Conservation (phyloP, 495 filamentous ascomycete species). For the Tuber microsphaerosporum region DNA sequence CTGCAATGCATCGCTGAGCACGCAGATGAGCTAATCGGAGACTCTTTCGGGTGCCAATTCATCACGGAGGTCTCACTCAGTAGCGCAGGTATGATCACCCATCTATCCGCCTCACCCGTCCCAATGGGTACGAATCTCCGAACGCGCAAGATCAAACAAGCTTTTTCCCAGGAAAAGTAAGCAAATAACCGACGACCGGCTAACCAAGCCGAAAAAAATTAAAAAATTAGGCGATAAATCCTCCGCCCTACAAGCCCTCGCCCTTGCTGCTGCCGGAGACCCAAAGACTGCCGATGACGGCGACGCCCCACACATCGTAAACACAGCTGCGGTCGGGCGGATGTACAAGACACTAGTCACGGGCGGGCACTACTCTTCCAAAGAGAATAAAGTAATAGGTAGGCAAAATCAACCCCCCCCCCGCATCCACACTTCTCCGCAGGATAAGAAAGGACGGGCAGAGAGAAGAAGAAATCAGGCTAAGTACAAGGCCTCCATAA, state of each 20-base stretch:
- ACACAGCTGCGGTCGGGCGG: constrained; percentile 61
- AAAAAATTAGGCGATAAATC: constrained; percentile 55
- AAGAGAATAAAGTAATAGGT: constrained; percentile 56
- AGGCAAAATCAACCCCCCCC: constrained; percentile 16
- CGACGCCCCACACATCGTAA: constrained; percentile 52
- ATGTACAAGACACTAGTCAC: constrained; percentile 84
- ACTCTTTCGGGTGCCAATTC: constrained; percentile 79
- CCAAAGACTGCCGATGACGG: constrained; percentile 45
- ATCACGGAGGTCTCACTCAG: constrained; percentile 73
- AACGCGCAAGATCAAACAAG: constrained; percentile 6
- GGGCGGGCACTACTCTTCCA: constrained; percentile 73
- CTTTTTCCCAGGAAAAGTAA: constrained; percentile 8
- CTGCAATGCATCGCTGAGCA: constrained; percentile 63
- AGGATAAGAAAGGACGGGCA: neutral
- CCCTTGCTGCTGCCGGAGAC: constrained; percentile 55
- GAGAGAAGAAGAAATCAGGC: constrained; percentile 2
- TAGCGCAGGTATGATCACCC: constrained; percentile 47
- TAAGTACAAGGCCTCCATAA: constrained; percentile 12
- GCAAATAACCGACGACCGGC: neutral
- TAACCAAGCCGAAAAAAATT: neutral
- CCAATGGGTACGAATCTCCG: neutral
- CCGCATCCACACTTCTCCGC: neutral
- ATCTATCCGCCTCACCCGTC: neutral
- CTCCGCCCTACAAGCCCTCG: constrained; percentile 62
- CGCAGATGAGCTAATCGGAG: constrained; percentile 59